Evolutionary conservation across 371 early-diverging fungal genomes (phyloP), one percentile per base, ranked within the genome.

Genomic region (Mortierella polycephala): DNA sequence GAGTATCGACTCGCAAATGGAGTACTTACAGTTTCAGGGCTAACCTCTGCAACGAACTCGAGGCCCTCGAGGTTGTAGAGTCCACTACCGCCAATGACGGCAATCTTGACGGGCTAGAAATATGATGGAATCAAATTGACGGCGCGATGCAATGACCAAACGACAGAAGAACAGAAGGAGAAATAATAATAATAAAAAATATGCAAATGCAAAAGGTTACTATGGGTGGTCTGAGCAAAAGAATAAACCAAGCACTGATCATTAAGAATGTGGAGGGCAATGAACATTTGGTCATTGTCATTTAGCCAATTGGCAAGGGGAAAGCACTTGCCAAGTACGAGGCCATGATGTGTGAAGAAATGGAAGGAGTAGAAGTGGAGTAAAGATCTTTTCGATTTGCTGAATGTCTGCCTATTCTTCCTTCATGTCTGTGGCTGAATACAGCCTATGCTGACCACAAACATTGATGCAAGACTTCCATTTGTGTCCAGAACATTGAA

Each of bases 11-110:
- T 7, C 2, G 37, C 42, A 18, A 18, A 37, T 18, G 46, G 21
- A 18, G 12, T 7, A 71, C 88, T 76, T 85, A 90, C 91, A 60
- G 99, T 99, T 57, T 90, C 85, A 14, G 96, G 94, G 82, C 93
- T 86, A 50, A 95, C 87, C 82, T 95, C 95, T 67, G 93, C 92
- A 45, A 96, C 83, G 14, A 93, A 83, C 71, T 91, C 88, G 57
- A 97, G 88, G 51, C 92, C 90, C 69, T 97, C 96, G 62, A 98
- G 90, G 63, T 92, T 75, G 86, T 99, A 99, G 66, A 99, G 94
- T 51, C 99, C 99, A 40, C 92, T 92, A 53, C 98, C 98, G 60
- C 98, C 98, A 69, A 98, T 98, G 65, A 98, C 88, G 63, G 91
- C 98, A 75, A 98, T 90, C 79, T 92, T 89, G 71, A 95, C 89